phyloP scores from a whole-genome alignment of 2,329 filamentous ascomycete species.

The Botrytis hyacinthi region DNA sequence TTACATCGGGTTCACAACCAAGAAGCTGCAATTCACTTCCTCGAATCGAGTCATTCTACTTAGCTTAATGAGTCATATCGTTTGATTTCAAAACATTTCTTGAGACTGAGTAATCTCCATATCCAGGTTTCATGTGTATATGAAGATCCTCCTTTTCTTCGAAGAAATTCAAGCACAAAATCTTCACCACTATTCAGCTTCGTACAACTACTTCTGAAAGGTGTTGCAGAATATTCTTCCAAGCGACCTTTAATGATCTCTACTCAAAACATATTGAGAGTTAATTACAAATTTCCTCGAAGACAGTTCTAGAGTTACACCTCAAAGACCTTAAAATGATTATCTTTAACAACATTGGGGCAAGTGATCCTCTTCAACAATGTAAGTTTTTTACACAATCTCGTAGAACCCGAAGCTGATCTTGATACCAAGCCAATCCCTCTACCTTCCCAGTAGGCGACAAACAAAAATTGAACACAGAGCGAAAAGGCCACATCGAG shows the following conservation, averaged over 20 bases:
- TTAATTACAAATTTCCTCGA: not conserved
- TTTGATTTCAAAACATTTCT: not conserved
- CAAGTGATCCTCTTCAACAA: not conserved
- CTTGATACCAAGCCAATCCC: not conserved
- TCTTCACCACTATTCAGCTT: not conserved
- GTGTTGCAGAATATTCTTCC: not conserved
- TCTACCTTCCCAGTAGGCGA: not conserved
- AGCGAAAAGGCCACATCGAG: not conserved
- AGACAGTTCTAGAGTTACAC: not conserved
- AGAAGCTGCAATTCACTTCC: not conserved
- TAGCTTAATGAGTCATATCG: not conserved
- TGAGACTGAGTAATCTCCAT: not conserved
- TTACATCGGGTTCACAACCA: not conserved
- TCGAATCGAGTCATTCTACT: not conserved
- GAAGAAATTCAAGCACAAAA: not conserved
- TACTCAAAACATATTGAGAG: rapidly evolving
- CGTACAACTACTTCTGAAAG: not conserved
- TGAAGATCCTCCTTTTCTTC: not conserved
- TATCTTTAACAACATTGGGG: not conserved
- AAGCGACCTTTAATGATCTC: not conserved
- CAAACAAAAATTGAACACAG: not conserved
- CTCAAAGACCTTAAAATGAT: not conserved
- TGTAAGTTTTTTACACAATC: not conserved
- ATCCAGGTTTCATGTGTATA: not conserved
- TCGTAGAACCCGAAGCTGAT: not conserved